A percentile compares a stretch with the other conserved stretches of the same genome.
phyloP scores from a whole-genome alignment of 1,139 yeast genomes.

The Saccharomyces hybrid region DNA sequence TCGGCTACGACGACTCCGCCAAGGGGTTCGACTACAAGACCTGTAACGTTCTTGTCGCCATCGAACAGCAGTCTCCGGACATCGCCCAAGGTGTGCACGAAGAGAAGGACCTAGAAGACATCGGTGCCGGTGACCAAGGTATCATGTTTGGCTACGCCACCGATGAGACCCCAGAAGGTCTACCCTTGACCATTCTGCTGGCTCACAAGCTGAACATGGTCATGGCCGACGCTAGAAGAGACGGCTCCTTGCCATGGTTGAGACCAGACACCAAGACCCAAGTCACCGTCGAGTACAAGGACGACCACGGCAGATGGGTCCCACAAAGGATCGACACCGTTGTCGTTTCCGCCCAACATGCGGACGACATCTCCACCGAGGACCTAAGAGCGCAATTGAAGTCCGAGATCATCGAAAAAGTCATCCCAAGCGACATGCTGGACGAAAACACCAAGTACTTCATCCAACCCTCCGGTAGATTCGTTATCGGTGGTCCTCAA shows the following conservation, averaged over 20 bases:
- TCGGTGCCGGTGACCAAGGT: conserved; percentile 99
- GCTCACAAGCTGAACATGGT: conserved; percentile 94
- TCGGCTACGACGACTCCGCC: conserved; percentile 89
- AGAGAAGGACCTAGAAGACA: conserved; percentile 89
- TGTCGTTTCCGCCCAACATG: conserved; percentile 93
- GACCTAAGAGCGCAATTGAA: conserved; percentile 72
- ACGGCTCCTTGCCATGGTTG: conserved; percentile 86
- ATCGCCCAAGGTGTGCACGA: conserved; percentile 97
- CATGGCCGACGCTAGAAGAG: conserved; percentile 91
- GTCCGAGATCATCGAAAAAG: conserved; percentile 76
- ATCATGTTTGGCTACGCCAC: conserved; percentile 99
- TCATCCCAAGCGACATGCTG: conserved; percentile 77
- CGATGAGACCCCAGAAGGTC: conserved; percentile 92
- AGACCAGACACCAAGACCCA: conserved; percentile 99
- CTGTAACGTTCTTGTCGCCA: conserved; percentile 94
- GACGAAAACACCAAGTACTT: conserved; percentile 92
- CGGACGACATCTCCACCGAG: conserved; percentile 87
- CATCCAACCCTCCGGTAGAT: conserved; percentile 97
- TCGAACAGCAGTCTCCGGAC: conserved; percentile 97
- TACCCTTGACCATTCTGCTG: conserved; percentile 85
- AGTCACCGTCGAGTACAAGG: conserved; percentile 90
- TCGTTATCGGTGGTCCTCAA: conserved; percentile 99
- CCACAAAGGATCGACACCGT: conserved; percentile 94
- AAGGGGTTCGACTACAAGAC: conserved; percentile 98
- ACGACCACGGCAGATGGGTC: conserved; percentile 86